Evolutionary conservation across 2,329 filamentous ascomycete genomes (phyloP).

Genomic region (Herpotrichia juniperi): DNA sequence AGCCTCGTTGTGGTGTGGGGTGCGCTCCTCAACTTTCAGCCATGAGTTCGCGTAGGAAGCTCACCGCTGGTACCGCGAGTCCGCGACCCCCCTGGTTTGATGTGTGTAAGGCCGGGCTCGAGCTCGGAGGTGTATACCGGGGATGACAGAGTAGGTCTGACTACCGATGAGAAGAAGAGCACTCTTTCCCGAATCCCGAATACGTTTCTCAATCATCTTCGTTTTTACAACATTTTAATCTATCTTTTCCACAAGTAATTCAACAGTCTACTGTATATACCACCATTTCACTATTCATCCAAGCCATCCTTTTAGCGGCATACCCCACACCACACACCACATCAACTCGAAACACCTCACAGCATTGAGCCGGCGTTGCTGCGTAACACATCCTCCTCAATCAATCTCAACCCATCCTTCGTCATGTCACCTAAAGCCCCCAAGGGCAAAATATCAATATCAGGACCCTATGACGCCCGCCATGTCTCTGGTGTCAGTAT

Average conservation of each 20-base stretch:
- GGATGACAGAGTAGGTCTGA: not conserved
- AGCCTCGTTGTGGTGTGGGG: constrained; percentile 13
- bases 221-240: not conserved
- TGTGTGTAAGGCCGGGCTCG: constrained; percentile 14
- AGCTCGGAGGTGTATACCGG: not conserved
- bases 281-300: not conserved
- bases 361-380: constrained; percentile 20
- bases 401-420: not conserved
- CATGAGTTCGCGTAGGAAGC: constrained; percentile 25
- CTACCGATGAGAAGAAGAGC: not conserved
- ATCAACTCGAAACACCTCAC: constrained; percentile 26
- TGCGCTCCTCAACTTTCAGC: constrained; percentile 16
- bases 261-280: not conserved
- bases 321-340: constrained; percentile 1
- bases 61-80: constrained; percentile 3
- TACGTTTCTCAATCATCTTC: not conserved
- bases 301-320: not conserved
- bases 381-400: not conserved
- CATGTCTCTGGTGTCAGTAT: constrained; percentile 40
- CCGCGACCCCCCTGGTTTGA: constrained; percentile 21
- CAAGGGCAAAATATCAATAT: constrained; percentile 29
- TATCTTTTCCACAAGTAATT: not conserved
- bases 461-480: constrained; percentile 38
- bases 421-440: constrained; percentile 8
- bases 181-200: not conserved